phyloP scores from a whole-genome alignment of 345 rosid species.

The Eucalyptus paniculata region DNA sequence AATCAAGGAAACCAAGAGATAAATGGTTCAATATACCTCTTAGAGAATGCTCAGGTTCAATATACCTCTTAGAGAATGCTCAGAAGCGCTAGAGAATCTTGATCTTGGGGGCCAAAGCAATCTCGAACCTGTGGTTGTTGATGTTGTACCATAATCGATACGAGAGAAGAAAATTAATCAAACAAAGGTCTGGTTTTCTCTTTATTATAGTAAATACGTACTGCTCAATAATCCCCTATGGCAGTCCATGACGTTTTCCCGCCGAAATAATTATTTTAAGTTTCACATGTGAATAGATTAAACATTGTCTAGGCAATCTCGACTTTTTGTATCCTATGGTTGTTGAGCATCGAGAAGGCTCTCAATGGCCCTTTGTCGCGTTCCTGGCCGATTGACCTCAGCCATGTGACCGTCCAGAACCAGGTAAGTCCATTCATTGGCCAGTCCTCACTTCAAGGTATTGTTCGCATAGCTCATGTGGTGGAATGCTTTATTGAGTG shows the following conservation, averaged over 20 bases:
- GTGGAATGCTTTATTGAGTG: background rate
- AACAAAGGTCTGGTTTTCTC: background rate
- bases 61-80: background rate
- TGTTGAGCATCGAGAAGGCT: background rate
- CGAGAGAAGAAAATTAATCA: conserved; percentile 51
- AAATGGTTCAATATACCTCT: background rate
- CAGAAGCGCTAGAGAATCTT: background rate
- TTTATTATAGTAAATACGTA: background rate
- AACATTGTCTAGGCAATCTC: background rate
- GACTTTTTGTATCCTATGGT: background rate
- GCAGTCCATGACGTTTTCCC: background rate
- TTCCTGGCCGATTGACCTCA: background rate
- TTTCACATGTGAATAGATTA: background rate
- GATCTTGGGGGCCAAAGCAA: background rate
- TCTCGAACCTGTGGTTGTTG: background rate
- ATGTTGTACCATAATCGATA: background rate
- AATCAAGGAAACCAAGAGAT: background rate
- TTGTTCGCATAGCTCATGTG: background rate
- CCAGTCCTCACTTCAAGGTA: background rate
- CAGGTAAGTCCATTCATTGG: background rate
- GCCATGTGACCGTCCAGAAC: background rate
- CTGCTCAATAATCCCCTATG: background rate
- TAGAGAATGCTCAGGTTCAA: background rate
- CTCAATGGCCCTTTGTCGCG: background rate
- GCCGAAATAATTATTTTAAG: background rate